Evolutionary conservation across 805 yeast species (phyloP).

Genomic region (Wickerhamiella alocasiicola): DNA sequence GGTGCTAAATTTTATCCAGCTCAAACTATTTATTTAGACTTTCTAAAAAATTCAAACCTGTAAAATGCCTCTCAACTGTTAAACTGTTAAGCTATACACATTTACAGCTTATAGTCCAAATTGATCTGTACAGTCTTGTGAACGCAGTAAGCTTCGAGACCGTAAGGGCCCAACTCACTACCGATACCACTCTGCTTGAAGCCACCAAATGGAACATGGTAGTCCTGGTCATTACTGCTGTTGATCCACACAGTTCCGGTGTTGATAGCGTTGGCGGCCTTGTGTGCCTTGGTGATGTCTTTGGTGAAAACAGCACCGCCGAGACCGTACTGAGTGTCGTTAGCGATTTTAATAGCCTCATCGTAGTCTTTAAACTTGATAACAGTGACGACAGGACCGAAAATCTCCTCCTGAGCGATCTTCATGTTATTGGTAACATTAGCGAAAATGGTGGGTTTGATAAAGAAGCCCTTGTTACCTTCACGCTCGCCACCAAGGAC

Average conservation of each 20-base stretch:
- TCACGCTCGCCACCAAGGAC: conserved; percentile 62
- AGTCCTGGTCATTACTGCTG: conserved; percentile 81
- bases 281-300: conserved; percentile 53
- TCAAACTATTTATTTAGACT: too few relatives aligned
- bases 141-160: conserved; percentile 74
- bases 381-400: conserved; percentile 73
- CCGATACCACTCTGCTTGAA: conserved; percentile 86
- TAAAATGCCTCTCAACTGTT: too few relatives aligned
- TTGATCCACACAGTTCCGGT: conserved; percentile 69
- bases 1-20: too few relatives aligned
- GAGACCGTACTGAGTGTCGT: conserved; percentile 62
- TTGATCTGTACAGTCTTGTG: conserved; percentile 57
- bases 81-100: too few relatives aligned
- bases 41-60: too few relatives aligned
- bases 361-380: conserved; percentile 53
- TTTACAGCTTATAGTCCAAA: conserved; percentile 19
- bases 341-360: conserved; percentile 58
- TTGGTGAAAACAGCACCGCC: conserved; percentile 72
- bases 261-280: conserved; percentile 44
- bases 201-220: conserved; percentile 85
- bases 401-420: conserved; percentile 68
- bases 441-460: conserved; percentile 65
- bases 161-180: conserved; percentile 84
- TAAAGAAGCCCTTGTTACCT: conserved; percentile 46
- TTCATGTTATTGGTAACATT: conserved; percentile 54